Evolutionary conservation across 805 yeast genomes (phyloP).

Genomic region (Saccharomycopsis malanga): DNA sequence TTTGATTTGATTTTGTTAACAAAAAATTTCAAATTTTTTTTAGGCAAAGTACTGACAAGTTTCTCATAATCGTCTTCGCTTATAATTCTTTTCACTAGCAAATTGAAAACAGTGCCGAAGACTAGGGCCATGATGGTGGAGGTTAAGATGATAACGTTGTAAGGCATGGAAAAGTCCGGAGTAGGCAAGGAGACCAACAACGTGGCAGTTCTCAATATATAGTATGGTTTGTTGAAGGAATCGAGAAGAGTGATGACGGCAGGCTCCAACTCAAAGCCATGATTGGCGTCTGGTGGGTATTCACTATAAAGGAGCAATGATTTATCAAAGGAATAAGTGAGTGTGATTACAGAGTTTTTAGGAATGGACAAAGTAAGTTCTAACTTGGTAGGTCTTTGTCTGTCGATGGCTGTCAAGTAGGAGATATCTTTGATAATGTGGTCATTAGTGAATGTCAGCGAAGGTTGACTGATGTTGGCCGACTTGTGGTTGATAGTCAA

Average conservation of each 20-base stretch:
- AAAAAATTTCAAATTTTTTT: conserved; percentile 9
- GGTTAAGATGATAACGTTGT: conserved; percentile 89
- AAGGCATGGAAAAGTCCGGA: conserved; percentile 98
- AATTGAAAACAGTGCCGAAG: conserved; percentile 79
- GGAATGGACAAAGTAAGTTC: conserved; percentile 67
- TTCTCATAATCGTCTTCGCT: conserved; percentile 53
- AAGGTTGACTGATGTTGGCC: neutral
- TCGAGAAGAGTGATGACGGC: conserved; percentile 61
- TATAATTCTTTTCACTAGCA: conserved; percentile 65
- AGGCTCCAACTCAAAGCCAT: conserved; percentile 92
- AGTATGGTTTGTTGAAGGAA: conserved; percentile 24
- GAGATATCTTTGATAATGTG: conserved; percentile 43
- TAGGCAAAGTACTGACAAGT: conserved; percentile 3
- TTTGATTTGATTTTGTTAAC: conserved; percentile 4
- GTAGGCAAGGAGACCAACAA: conserved; percentile 82
- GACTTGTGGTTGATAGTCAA: conserved; percentile 33
- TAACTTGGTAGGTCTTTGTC: conserved; percentile 74
- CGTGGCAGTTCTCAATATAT: conserved; percentile 76
- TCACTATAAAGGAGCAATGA: conserved; percentile 77
- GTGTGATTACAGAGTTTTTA: conserved; percentile 47
- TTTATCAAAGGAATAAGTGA: conserved; percentile 80
- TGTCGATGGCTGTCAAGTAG: conserved; percentile 73
- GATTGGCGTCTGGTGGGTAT: conserved; percentile 99
- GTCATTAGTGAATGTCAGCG: conserved; percentile 25
- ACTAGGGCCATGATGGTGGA: conserved; percentile 90